phyloP scores from a whole-genome alignment of 306 rosid species.

The Rosa multiflora region DNA sequence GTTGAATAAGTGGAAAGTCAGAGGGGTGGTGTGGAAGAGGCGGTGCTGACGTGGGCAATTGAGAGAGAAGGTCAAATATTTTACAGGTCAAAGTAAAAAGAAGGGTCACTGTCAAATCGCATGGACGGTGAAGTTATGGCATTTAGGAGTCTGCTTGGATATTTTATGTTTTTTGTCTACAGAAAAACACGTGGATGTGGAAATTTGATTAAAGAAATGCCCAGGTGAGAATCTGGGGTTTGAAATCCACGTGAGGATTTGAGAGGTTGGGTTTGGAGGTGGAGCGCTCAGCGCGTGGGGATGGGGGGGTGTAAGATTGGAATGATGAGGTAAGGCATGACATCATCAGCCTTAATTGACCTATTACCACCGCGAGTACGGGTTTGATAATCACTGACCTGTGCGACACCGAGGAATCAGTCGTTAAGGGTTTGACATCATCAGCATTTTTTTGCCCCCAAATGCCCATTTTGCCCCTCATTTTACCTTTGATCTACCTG shows the following conservation, averaged over 20 bases:
- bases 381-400: no score
- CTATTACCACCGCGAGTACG: background rate
- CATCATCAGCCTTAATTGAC: background rate
- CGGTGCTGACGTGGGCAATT: background rate
- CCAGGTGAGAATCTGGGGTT: background rate
- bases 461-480: no score
- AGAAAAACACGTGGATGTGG: background rate
- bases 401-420: background rate
- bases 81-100: slow-evolving; percentile 38
- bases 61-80: slow-evolving; percentile 31
- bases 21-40: background rate
- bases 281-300: background rate
- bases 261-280: background rate
- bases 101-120: background rate
- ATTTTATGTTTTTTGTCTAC: background rate
- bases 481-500: no score
- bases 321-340: background rate
- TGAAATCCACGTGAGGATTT: background rate
- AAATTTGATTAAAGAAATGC: background rate
- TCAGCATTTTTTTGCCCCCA: no score
- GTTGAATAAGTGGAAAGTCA: slow-evolving; percentile 16
- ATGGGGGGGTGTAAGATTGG: background rate
- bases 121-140: background rate
- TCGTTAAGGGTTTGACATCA: background rate
- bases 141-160: no score